phyloP scores from a whole-genome alignment of 495 filamentous ascomycete species.

The Xylaria palmicola region DNA sequence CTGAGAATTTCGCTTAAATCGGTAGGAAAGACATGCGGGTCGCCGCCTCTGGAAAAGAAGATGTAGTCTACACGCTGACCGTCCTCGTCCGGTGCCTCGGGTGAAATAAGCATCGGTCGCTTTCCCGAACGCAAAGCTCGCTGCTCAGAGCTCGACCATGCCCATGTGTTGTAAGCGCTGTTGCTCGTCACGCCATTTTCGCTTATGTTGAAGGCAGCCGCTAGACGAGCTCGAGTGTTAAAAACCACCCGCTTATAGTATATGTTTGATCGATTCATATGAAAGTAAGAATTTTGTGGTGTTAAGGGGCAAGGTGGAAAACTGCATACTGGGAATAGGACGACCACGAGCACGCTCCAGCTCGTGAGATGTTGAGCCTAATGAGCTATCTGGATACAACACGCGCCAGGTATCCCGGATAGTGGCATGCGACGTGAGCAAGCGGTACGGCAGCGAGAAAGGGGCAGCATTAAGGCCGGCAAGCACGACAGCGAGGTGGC shows the following conservation, averaged over 20 bases:
- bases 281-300: too few species aligned
- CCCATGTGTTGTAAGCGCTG: conserved; percentile 85
- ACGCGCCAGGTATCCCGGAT: conserved; percentile 81
- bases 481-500: conserved; percentile 78
- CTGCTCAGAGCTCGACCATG: conserved; percentile 69
- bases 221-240: neutral
- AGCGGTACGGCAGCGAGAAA: conserved; percentile 76
- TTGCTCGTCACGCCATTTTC: conserved; percentile 89
- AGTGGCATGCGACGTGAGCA: conserved; percentile 76
- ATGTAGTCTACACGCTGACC: conserved; percentile 96
- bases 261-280: neutral
- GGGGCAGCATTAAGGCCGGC: conserved; percentile 98
- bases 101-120: conserved; percentile 49
- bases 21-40: conserved; percentile 5
- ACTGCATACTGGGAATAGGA: conserved; percentile 51
- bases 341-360: conserved; percentile 58
- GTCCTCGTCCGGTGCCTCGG: conserved; percentile 61
- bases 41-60: conserved; percentile 52
- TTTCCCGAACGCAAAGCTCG: conserved; percentile 53
- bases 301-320: too few species aligned
- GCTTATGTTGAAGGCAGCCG: conserved; percentile 69
- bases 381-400: conserved; percentile 74
- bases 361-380: conserved; percentile 65
- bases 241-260: neutral
- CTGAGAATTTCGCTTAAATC: conserved; percentile 15